phyloP scores from a whole-genome alignment of 164 flowering plant genomes.

The Malania oleifera region DNA sequence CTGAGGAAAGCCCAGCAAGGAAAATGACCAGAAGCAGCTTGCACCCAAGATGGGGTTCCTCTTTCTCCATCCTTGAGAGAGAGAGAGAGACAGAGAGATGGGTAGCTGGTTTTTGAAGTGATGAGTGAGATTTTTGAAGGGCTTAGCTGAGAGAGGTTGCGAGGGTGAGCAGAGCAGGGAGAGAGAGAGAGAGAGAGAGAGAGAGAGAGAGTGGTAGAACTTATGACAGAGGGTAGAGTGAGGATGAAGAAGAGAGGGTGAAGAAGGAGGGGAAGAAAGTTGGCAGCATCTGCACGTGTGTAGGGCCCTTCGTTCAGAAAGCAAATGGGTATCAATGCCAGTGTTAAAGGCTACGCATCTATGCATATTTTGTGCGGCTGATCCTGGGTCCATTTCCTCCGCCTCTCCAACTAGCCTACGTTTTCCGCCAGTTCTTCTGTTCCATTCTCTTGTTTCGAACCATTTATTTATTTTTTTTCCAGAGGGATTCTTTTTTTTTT shows the following conservation, averaged over 20 bases:
- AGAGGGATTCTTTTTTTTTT: too few species aligned
- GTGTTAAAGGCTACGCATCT: neutral
- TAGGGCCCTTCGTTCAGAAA: slow-evolving; percentile 8
- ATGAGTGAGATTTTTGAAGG: neutral
- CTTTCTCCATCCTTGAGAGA: slow-evolving; percentile 15
- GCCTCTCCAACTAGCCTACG: too few species aligned
- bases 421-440: too few species aligned
- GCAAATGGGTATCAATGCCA: neutral
- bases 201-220: neutral
- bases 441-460: too few species aligned
- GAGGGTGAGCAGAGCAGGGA: neutral
- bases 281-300: slow-evolving; percentile 9
- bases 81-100: neutral
- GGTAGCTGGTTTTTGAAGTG: neutral
- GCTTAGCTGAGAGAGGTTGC: neutral
- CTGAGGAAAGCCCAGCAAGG: slow-evolving; percentile 6
- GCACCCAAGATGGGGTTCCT: slow-evolving; percentile 11
- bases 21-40: slow-evolving; percentile 4
- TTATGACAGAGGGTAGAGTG: too few species aligned
- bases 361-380: too few species aligned
- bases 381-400: neutral
- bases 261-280: too few species aligned
- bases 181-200: neutral
- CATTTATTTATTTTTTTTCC: too few species aligned
- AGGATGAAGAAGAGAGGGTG: too few species aligned